Conservation (phyloP, 2,329 filamentous ascomycete genomes). For the Cordyceps militaris region DNA sequence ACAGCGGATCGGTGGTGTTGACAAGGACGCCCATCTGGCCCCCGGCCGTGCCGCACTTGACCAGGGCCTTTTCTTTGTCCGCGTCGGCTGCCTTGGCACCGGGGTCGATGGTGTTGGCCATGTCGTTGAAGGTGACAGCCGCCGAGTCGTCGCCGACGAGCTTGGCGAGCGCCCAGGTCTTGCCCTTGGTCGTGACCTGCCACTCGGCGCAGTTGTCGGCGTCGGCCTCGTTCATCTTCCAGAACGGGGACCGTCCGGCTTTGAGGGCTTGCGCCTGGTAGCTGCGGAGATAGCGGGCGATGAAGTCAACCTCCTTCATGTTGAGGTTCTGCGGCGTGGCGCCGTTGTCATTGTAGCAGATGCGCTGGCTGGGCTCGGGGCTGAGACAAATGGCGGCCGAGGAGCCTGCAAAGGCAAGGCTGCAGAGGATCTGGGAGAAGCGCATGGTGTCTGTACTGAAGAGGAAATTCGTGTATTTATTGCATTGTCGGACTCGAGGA, state of each 20-base stretch:
- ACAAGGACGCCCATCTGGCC: not conserved
- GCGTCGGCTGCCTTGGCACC: not conserved
- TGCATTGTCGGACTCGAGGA: not conserved
- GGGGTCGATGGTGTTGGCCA: not conserved
- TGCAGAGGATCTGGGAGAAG: not conserved
- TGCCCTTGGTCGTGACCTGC: not conserved
- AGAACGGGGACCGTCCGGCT: not conserved
- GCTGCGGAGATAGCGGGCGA: not conserved
- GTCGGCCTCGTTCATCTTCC: not conserved
- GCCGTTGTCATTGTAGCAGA: not conserved
- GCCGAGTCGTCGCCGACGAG: not conserved
- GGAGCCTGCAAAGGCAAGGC: not conserved
- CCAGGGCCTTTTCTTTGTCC: not conserved
- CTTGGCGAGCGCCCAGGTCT: not conserved
- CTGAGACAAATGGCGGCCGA: not conserved
- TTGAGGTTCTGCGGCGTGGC: not conserved
- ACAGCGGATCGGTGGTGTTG: not conserved
- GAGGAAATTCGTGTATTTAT: not conserved
- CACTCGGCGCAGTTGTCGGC: not conserved
- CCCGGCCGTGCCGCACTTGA: not conserved
- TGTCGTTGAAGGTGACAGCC: not conserved
- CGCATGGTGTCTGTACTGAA: not conserved
- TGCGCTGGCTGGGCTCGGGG: not conserved
- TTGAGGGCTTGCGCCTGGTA: not conserved
- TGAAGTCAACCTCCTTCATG: not conserved